Percentiles rank a stretch among this genome's conserved stretches.
Evolutionary conservation across 129 eudicot genomes (phyloP).

Genomic region (Centrapalus pauciflorus): DNA sequence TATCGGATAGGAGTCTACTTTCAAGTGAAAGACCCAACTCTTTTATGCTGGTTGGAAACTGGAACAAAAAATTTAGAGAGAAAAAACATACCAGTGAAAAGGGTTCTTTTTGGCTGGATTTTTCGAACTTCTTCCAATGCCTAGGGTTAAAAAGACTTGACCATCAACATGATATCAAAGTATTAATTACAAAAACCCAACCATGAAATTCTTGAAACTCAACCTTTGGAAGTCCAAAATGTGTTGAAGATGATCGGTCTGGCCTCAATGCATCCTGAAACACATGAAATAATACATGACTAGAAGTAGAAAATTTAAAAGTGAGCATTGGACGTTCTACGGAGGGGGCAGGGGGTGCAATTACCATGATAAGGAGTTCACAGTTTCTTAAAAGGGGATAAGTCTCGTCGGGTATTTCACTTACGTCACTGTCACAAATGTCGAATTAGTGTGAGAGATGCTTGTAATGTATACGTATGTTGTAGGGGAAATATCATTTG

Average conservation of each 20-base stretch:
- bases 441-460: slow-evolving; percentile 3
- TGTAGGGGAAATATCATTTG: too few species aligned
- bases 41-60: neutral
- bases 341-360: neutral
- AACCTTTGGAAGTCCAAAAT: slow-evolving; percentile 97
- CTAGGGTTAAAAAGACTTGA: slow-evolving; percentile 32
- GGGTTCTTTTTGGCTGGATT: slow-evolving; percentile 88
- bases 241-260: slow-evolving; percentile 88
- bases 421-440: slow-evolving; percentile 66
- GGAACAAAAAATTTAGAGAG: neutral
- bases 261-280: slow-evolving; percentile 90
- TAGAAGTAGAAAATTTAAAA: neutral
- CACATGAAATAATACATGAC: neutral
- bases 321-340: neutral
- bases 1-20: too few species aligned
- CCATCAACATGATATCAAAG: slow-evolving; percentile 1
- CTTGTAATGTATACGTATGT: neutral
- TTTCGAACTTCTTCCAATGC: slow-evolving; percentile 91
- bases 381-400: slow-evolving; percentile 85
- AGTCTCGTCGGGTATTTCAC: slow-evolving; percentile 94
- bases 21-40: too few species aligned
- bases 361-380: slow-evolving; percentile 82
- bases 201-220: neutral
- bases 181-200: neutral
- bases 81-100: slow-evolving; percentile 61